Conservation (phyloP, 78 protist genomes). For the Guillardia theta region DNA sequence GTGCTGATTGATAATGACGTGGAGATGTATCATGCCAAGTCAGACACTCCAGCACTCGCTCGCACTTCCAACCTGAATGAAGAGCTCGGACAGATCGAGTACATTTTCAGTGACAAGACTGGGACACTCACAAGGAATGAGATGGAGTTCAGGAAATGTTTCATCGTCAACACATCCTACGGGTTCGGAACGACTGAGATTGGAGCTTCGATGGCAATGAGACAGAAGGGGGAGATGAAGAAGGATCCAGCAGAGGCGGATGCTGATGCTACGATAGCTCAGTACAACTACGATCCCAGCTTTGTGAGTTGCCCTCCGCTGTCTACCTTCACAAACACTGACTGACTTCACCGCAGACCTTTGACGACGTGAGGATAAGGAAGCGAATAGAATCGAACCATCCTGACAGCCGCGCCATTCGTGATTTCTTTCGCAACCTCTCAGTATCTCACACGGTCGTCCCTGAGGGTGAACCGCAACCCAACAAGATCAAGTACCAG, state of each 20-base stretch:
- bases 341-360: too few species aligned
- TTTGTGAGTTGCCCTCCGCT: too few species aligned
- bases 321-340: too few species aligned
- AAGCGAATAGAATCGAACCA: background rate
- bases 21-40: constrained; percentile 4
- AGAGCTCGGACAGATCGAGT: constrained; percentile 75
- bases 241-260: background rate
- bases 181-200: constrained; percentile 42
- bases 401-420: background rate
- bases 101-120: constrained; percentile 24
- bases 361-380: background rate
- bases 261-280: background rate
- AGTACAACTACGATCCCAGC: constrained; percentile 21
- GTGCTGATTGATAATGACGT: constrained; percentile 56
- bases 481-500: constrained; percentile 36
- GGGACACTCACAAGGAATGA: constrained; percentile 27
- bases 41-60: constrained; percentile 71
- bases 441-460: constrained; percentile 61
- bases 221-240: background rate
- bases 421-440: constrained; percentile 26
- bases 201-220: background rate
- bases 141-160: constrained; percentile 43
- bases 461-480: constrained; percentile 29
- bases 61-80: constrained; percentile 69
- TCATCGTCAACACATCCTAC: background rate